Base-by-base conservation (phyloP, 2,329 filamentous ascomycete species). In the Botryotinia narcissicola region DNA sequence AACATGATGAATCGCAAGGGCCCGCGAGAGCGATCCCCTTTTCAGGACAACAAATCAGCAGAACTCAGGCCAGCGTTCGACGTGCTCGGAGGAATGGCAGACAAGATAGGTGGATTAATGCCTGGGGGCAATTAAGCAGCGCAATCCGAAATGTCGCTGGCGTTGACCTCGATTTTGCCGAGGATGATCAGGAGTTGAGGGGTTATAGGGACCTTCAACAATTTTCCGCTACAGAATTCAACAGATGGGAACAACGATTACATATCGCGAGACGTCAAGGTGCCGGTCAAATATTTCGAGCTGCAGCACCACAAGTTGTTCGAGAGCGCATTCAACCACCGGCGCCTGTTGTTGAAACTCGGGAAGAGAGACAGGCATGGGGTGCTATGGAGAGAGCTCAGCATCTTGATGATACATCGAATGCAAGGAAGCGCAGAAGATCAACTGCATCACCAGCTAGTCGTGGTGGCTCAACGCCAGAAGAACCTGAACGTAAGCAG, bases 311-410 rank as follows among this genome's bases (percentile, higher is more conserved):
- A 74, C 87, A 87, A 63, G 84, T 91, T 66, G 46, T 87, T 89
- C 73, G 84, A 87, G 77, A 79, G 83, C 80, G 75, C 73, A 66
- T 48, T 40, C n/a, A 60, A 54, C 80, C 79, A 78, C 84, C 83
- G 25, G 87, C 88, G 48, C 87, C 90, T 60, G 89, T 89, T 54
- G 93, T 97, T 82, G 92, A 92, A 25, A 73, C 12, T 84, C 68
- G 91, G 60, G 94, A 97, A 78, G 94, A 97, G 82, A 87, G 92
- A 71, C 87, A 90, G 73, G 94, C 95, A 6, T 98, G 95, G 96
- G 93, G 94, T 75, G 94, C 93, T 32, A 91, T 98, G 75, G 95
- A 98, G 78, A 93, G 91, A 81, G 94, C 93, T 61, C 88, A 93
- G 76, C 91, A 95, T 75, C 87, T 88, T 29, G 87, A 92, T 76